Conservation (phyloP, 805 yeast species). For the Candida cerambycidarum region DNA sequence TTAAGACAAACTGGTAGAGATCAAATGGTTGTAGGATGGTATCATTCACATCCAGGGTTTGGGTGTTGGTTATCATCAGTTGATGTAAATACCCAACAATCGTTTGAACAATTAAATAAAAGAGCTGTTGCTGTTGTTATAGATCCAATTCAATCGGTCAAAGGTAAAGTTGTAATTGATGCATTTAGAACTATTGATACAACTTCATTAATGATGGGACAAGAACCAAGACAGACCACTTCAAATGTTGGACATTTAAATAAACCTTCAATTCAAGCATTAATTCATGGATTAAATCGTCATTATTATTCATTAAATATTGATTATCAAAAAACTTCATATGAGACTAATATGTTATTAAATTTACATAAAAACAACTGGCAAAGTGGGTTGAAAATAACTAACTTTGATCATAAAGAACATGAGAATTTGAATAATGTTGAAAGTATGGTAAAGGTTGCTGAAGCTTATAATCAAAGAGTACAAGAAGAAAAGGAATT, state of each 20-base stretch:
- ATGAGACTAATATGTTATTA: slow-evolving; percentile 90
- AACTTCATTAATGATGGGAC: slow-evolving; percentile 86
- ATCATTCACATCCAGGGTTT: slow-evolving; percentile 98
- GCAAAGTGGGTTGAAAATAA: slow-evolving; percentile 85
- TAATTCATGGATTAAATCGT: slow-evolving; percentile 95
- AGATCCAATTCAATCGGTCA: slow-evolving; percentile 97
- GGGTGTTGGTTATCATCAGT: slow-evolving; percentile 99
- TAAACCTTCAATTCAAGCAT: slow-evolving; percentile 94
- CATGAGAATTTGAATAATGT: slow-evolving; percentile 71
- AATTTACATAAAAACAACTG: slow-evolving; percentile 93
- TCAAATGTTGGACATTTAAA: slow-evolving; percentile 93
- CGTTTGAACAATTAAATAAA: slow-evolving; percentile 92
- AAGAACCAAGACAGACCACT: slow-evolving; percentile 97
- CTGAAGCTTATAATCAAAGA: slow-evolving; percentile 84
- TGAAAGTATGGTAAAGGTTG: slow-evolving; percentile 80
- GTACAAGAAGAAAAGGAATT: slow-evolving; percentile 91
- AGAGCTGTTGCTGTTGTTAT: slow-evolving; percentile 98
- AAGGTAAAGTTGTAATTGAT: slow-evolving; percentile 98
- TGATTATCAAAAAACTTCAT: slow-evolving; percentile 87
- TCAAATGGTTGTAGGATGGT: slow-evolving; percentile 99
- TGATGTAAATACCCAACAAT: slow-evolving; percentile 96
- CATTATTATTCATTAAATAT: slow-evolving; percentile 94
- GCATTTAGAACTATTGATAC: slow-evolving; percentile 95
- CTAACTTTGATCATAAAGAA: slow-evolving; percentile 77
- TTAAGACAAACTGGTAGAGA: slow-evolving; percentile 98